Evolutionary conservation across 371 early-diverging fungal genomes (phyloP), one percentile per base, ranked within the genome.

Genomic region (Blastocladiella emersonii): DNA sequence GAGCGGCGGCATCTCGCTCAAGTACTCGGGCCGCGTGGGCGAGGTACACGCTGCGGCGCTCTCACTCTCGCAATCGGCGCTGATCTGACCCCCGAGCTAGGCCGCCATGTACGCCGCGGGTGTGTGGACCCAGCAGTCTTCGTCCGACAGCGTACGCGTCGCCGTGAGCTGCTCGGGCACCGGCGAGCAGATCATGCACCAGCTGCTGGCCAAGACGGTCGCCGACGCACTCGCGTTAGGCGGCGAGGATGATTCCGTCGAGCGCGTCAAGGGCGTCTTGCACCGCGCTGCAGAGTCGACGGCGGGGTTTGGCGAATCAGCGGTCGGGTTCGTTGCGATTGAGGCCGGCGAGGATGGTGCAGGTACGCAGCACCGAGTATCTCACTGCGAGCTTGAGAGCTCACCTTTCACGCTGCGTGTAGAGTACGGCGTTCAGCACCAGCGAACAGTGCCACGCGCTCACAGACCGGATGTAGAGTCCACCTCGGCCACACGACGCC

Each of bases 1-100:
- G 65, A 87, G 87, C 56, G 94, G 94, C 21, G 94, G 94, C 0
- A 89, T 92, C 51, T 83, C 89, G 3, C 74, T 92, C 35, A 90
- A 92, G 69, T 72, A 68, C 7, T 84, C 89, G 2, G 94, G 94
- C 3, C 74, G 94, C 10, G 77, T 93, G 7, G 92, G 93, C 17
- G 92, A 92, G 80, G 92, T 82, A 73, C 30, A 30, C n/a, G 25
- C 41, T 35, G 27, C 32, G 19, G 8, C 21, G 23, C 34, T 5
- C 39, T 23, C 57, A 45, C 45, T 62, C 37, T 36, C 39, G 19
- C 34, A 21, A 0, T 19, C 39, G 15, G 19, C n/a, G 21, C 23
- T 61, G 5, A 37, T 37, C 13, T 37, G 39, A 37, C 30, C n/a
- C n/a, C n/a, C n/a, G n/a, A 30, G 17, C 34, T 68, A 82, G 85